Conservation (phyloP, 371 early-diverging fungal species). For the Mycotypha africana region DNA sequence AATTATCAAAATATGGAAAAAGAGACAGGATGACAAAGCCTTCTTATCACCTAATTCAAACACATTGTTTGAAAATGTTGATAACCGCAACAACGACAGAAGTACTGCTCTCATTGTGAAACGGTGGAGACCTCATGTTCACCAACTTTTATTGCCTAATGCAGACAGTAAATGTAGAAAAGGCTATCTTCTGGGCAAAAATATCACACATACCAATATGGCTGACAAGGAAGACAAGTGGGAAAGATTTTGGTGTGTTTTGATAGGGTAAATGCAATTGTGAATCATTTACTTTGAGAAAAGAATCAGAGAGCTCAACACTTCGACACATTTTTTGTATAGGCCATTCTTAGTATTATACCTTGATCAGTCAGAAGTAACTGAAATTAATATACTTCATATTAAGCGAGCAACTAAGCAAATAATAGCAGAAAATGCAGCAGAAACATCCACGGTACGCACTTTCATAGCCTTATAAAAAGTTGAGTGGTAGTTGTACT, state of each 20-base stretch:
- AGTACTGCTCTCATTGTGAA: conserved; percentile 1
- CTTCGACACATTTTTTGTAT: background rate
- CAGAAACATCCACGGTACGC: no score
- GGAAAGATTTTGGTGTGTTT: conserved; percentile 19
- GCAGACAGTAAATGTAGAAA: conserved; percentile 4
- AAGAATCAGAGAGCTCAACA: background rate
- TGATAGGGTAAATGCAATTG: conserved; percentile 27
- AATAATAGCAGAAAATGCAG: no score
- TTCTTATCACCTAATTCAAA: background rate
- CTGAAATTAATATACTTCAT: conserved; percentile 17
- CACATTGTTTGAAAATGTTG: no score
- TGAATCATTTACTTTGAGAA: no score
- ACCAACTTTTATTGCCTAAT: conserved; percentile 11
- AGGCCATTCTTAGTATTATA: conserved; percentile 22
- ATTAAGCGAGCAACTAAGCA: conserved; percentile 17
- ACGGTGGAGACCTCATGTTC: conserved; percentile 13
- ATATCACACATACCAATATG: no score
- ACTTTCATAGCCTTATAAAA: no score
- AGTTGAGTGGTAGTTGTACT: background rate
- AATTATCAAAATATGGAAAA: conserved; percentile 33
- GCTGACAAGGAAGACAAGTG: conserved; percentile 5
- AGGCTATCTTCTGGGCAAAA: conserved; percentile 14
- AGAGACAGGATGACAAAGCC: conserved; percentile 5
- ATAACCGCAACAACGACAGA: background rate
- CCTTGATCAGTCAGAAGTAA: conserved; percentile 17